These are phyloP conservation scores for Stephanodiscus triporus DNA, from an alignment of 108 stramenopile species.

Conservation along the genomic window DNA sequence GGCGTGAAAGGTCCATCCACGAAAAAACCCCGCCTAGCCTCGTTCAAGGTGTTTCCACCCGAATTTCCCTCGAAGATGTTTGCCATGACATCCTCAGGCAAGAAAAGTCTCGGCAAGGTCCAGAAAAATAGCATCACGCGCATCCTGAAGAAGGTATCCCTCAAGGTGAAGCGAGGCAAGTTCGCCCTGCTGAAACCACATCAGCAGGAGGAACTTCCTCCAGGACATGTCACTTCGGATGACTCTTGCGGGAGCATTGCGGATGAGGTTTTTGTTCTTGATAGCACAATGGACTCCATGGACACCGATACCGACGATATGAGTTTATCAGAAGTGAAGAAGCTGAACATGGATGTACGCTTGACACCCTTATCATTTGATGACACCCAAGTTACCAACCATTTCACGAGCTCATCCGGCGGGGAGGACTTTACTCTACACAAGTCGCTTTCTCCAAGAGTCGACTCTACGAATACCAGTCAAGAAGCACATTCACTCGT, in stretches of 20 bases:
- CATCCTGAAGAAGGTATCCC: too few relatives aligned
- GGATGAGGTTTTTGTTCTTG: not conserved
- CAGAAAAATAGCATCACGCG: not conserved
- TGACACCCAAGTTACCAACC: constrained; percentile 7
- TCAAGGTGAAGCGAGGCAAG: constrained; percentile 10
- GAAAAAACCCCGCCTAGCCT: not conserved
- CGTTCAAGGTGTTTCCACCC: not conserved
- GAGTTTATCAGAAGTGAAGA: not conserved
- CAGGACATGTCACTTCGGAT: not conserved
- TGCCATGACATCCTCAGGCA: not conserved
- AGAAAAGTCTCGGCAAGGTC: not conserved
- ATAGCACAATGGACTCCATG: constrained; percentile 1
- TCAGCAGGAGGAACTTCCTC: not conserved
- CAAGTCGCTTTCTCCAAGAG: not conserved
- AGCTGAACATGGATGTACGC: not conserved
- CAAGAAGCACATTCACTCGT: too few relatives aligned
- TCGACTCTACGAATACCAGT: too few relatives aligned
- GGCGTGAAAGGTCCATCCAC: not conserved
- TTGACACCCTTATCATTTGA: constrained; percentile 7
- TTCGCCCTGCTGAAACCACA: not conserved
- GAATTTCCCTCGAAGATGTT: not conserved
- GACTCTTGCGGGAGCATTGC: not conserved
- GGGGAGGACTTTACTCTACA: not conserved
- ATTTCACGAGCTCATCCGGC: not conserved
- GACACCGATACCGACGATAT: not conserved